Evolutionary conservation across 164 flowering plant genomes (phyloP).

Genomic region (Aristolochia contorta): DNA sequence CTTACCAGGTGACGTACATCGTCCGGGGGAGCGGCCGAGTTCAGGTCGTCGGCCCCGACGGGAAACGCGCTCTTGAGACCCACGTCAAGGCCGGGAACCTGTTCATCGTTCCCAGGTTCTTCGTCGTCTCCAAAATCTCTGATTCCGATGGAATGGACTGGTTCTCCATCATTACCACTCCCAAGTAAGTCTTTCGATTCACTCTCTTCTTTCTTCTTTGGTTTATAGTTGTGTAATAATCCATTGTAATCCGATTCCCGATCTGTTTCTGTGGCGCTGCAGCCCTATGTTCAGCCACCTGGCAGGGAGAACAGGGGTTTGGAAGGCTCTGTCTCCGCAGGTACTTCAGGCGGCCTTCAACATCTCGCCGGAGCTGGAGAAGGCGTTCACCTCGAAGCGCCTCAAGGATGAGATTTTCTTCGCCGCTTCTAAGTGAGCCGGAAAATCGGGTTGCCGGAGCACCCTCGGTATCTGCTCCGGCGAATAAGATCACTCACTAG

Average conservation of each 20-base stretch:
- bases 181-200: slow-evolving; percentile 36
- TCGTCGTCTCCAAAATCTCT: slow-evolving; percentile 64
- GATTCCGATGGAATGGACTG: slow-evolving; percentile 55
- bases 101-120: slow-evolving; percentile 79
- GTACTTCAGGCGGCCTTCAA: slow-evolving; percentile 63
- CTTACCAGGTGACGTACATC: slow-evolving; percentile 74
- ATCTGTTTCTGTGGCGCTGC: slow-evolving; percentile 7
- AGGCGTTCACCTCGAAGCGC: slow-evolving; percentile 61
- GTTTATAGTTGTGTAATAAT: neutral
- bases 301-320: slow-evolving; percentile 57
- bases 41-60: slow-evolving; percentile 73
- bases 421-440: slow-evolving; percentile 41
- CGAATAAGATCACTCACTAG: too few relatives aligned
- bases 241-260: too few relatives aligned
- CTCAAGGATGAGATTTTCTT: slow-evolving; percentile 49
- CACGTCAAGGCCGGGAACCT: slow-evolving; percentile 50
- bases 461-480: too few relatives aligned
- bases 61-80: slow-evolving; percentile 47
- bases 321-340: slow-evolving; percentile 69
- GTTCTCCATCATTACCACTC: slow-evolving; percentile 80
- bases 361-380: slow-evolving; percentile 41
- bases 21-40: slow-evolving; percentile 72
- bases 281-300: slow-evolving; percentile 67
- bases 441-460: too few relatives aligned
- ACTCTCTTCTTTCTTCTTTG: neutral